phyloP scores from a whole-genome alignment of 148 eudicot genomes.

The Heliamphora exappendiculata region DNA sequence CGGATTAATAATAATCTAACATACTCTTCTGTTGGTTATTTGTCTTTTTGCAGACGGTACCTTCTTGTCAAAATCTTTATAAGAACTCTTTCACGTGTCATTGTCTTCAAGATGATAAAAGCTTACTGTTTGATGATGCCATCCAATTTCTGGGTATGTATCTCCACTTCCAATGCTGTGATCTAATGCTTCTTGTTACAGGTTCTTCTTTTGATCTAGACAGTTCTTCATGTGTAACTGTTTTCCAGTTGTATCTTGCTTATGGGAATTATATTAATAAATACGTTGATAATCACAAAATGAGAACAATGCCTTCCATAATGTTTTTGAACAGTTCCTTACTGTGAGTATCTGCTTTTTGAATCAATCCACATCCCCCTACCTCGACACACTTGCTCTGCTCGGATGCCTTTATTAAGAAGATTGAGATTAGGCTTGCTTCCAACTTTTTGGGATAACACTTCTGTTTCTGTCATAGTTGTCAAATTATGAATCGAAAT shows the following conservation, averaged over 20 bases:
- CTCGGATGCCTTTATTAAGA: too few species aligned
- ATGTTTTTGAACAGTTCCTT: too few species aligned
- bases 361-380: too few species aligned
- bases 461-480: too few species aligned
- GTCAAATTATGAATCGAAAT: too few species aligned
- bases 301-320: background rate
- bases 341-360: too few species aligned
- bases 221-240: background rate
- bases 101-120: slow-evolving; percentile 71
- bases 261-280: background rate
- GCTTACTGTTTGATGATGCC: slow-evolving; percentile 67
- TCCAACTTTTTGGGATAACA: too few species aligned
- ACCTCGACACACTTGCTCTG: too few species aligned
- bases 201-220: background rate
- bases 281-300: background rate
- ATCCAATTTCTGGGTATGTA: slow-evolving; percentile 69
- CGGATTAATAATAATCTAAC: background rate
- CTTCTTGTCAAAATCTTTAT: slow-evolving; percentile 90
- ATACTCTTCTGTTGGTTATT: background rate
- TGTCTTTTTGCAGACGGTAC: slow-evolving; percentile 70
- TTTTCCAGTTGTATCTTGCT: background rate
- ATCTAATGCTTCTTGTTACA: background rate
- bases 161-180: background rate
- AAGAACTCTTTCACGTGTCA: slow-evolving; percentile 76
- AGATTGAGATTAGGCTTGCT: too few species aligned